Evolutionary conservation across 2,329 filamentous ascomycete genomes (phyloP), one percentile per base, ranked within the genome.

Genomic region (Lecanicillium sp.): DNA sequence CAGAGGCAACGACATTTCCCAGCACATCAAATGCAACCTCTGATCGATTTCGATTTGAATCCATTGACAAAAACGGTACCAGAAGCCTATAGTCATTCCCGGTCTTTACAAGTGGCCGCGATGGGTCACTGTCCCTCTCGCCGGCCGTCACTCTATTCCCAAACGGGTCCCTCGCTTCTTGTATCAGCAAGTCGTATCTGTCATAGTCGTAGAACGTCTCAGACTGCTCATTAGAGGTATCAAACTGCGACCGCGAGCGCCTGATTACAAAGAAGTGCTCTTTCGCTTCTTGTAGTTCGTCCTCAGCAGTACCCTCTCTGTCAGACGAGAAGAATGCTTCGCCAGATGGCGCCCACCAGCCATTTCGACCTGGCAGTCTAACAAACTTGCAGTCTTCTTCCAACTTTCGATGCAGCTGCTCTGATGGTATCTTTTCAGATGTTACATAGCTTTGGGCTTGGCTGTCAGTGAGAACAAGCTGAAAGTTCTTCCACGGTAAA

Each of bases 51-150:
- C 39, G 18, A 14, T 44, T 44, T 14, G 35, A 30, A 22, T 44
- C 42, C 34, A 32, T 43, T 19, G 25, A 14, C 8, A 41, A 31
- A 30, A 36, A 40, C 27, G 41, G 28, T 11, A 13, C 25, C 18
- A 45, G 14, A 22, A 43, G 16, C n/a, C 41, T 14, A 17, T 43
- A 41, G 29, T 40, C 41, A 12, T 38, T 29, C 9, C 38, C 38
- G 14, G 27, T 13, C 17, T 35, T 35, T 3, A 35, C 38, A n/a
- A 40, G 31, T 4, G 38, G 38, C 22, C 15, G 38, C 16, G 25
- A 40, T 20, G 38, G 32, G 19, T 40, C 38, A 6, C 20, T 7
- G 32, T 34, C 25, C 31, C 38, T 29, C 18, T 40, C 38, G 17
- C 38, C 38, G 13, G 19, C 31, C n/a, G 38, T 40, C 15, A 40